Conservation (phyloP, 805 yeast genomes). For the Candida maesae region DNA sequence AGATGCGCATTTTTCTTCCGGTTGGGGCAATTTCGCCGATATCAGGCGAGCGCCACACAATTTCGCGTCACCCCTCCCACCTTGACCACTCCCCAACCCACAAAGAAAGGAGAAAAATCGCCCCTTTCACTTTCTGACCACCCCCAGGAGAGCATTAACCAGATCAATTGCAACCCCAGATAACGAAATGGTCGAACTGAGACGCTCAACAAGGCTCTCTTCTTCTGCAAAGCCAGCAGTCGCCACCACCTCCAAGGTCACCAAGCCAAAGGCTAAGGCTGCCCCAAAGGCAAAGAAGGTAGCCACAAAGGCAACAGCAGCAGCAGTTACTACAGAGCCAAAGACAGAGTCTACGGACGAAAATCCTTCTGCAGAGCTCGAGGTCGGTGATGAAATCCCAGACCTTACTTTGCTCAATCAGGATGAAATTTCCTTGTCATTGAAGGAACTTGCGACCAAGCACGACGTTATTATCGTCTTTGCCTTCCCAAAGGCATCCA, state of each 20-base stretch:
- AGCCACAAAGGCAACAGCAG: neutral
- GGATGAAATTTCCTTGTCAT: constrained; percentile 56
- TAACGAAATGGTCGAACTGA: constrained; percentile 6
- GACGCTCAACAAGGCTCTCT: constrained; percentile 21
- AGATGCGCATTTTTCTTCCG: constrained; percentile 1
- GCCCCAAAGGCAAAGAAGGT: constrained; percentile 1
- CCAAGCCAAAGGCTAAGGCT: constrained; percentile 21
- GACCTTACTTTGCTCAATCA: constrained; percentile 62
- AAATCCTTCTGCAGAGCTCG: constrained; percentile 19
- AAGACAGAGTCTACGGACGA: neutral
- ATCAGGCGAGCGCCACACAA: neutral
- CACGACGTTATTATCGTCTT: constrained; percentile 50
- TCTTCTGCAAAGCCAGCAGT: constrained; percentile 6
- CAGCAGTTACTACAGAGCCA: neutral
- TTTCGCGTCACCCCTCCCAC: neutral
- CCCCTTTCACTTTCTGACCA: neutral
- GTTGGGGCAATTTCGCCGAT: constrained; percentile 10
- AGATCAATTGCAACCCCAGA: neutral
- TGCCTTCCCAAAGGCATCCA: constrained; percentile 88
- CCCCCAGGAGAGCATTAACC: neutral
- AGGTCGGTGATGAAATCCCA: constrained; percentile 66
- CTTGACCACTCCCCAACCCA: neutral
- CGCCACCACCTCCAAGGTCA: constrained; percentile 18
- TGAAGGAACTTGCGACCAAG: constrained; percentile 38
- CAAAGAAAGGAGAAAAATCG: neutral